These are phyloP conservation scores for Iris macrosiphon DNA, from an alignment of 106 monocot genomes.

Conservation along the genomic window DNA sequence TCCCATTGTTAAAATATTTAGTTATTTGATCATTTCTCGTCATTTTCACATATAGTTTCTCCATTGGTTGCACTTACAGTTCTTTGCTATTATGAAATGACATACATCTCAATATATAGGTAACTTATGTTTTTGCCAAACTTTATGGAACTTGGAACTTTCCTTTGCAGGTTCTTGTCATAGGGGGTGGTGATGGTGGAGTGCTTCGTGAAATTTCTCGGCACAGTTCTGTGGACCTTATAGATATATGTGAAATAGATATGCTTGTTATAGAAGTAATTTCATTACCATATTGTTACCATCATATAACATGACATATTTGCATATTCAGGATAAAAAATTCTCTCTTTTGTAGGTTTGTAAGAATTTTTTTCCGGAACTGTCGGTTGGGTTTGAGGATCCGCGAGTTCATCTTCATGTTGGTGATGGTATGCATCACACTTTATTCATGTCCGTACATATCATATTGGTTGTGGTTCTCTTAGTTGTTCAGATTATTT, in stretches of 20 bases:
- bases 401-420: slow-evolving; percentile 88
- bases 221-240: slow-evolving; percentile 65
- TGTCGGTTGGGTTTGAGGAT: slow-evolving; percentile 87
- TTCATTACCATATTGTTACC: not conserved
- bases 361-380: slow-evolving; percentile 74
- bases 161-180: slow-evolving; percentile 68
- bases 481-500: not conserved
- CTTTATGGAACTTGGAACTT: slow-evolving; percentile 1
- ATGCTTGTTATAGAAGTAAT: slow-evolving; percentile 81
- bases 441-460: too few relatives aligned
- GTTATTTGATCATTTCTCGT: too few relatives aligned
- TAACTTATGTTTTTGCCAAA: not conserved
- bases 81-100: too few relatives aligned
- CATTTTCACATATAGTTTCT: too few relatives aligned
- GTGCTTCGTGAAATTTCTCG: slow-evolving; percentile 85
- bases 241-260: slow-evolving; percentile 98
- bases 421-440: slow-evolving; percentile 95
- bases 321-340: slow-evolving; percentile 2
- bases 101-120: too few relatives aligned
- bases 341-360: slow-evolving; percentile 43
- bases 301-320: not conserved
- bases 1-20: too few relatives aligned
- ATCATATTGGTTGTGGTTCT: not conserved
- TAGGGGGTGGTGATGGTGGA: slow-evolving; percentile 96
- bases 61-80: too few relatives aligned